Percentiles rank a stretch among this genome's conserved stretches.
These are phyloP conservation scores for Monilinia vaccinii-corymbosi DNA, from an alignment of 2,329 filamentous ascomycete species.

Conservation along the genomic window DNA sequence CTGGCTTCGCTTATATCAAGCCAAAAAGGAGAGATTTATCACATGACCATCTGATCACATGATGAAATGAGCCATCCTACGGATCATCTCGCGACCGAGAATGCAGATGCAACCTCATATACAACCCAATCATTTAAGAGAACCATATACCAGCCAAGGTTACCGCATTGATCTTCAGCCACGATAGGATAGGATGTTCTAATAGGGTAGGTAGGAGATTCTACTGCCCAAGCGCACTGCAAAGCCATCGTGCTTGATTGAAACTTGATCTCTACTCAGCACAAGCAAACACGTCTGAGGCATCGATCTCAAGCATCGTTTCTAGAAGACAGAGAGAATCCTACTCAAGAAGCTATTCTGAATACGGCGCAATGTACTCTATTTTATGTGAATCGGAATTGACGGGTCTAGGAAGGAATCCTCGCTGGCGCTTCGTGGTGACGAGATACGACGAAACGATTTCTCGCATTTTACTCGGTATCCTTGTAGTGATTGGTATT, in stretches of 20 bases:
- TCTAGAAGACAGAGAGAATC: neutral
- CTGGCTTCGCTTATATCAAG: neutral
- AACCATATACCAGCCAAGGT: neutral
- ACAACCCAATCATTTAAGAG: neutral
- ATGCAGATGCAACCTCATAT: neutral
- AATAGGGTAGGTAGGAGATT: neutral
- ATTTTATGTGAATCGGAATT: neutral
- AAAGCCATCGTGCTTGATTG: neutral
- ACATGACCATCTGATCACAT: neutral
- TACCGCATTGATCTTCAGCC: neutral
- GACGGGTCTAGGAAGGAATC: neutral
- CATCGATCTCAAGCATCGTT: neutral
- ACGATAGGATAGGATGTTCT: neutral
- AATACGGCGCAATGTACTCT: neutral
- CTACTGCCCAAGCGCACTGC: neutral
- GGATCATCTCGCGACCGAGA: neutral
- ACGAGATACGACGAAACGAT: neutral
- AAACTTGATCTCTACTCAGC: neutral
- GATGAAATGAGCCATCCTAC: neutral
- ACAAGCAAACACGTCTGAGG: neutral
- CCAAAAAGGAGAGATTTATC: slow-evolving; percentile 3
- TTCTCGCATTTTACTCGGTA: neutral
- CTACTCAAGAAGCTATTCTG: too few relatives aligned
- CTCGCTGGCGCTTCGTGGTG: neutral
- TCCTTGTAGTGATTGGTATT: neutral